Base-by-base conservation (phyloP, 257 asterid genomes). In the Solanum acaule region DNA sequence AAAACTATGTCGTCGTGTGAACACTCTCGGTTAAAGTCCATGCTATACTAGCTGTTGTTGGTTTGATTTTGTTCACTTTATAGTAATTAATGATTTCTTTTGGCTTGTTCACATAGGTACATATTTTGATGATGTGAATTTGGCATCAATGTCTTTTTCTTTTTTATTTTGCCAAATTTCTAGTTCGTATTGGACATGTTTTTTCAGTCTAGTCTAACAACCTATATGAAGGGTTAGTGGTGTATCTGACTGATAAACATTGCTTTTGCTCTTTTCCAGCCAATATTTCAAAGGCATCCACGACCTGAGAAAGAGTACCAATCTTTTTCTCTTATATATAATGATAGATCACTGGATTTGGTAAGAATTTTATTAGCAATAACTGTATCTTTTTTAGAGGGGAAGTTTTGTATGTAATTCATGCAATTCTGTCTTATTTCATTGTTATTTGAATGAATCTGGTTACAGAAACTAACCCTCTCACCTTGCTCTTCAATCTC, bases 271-370 rank as follows among this genome's bases (percentile, higher is more conserved):
- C 61, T 84, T 63, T 91, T 87, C 86, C 96, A 96, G 99, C 98
- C 98, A 87, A 93, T 96, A 88, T 96, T 96, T 88, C 98, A 95
- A 88, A 93, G 99, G 93, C 91, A 95, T 86, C 98, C 97, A 20
- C 94, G 98, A 34, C 99, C 99, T 18, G 99, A 96, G 93, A 96
- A 96, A 93, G 99, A 96, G 92, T 96, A 95, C 90, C 99, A 96
- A 89, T 96, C 99, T 0, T 96, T 96, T 92, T 96, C 99, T 83
- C 95, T 96, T 78, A 95, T 96, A 91, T 96, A 95, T 90, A 94
- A 92, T 86, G 98, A 96, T 89, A 93, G 99, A 87, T 96, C 99
- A 14, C 98, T 96, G 90, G 99, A 96, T 93, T 87, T 96, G 95
- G 99, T 96, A 89, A 95, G 97, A 76, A 72, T 79, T 83, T 46